A percentile compares a stretch with the other conserved stretches of the same genome.
Evolutionary conservation across 129 eudicot species (phyloP).

Genomic region (Pittosporum tobira): DNA sequence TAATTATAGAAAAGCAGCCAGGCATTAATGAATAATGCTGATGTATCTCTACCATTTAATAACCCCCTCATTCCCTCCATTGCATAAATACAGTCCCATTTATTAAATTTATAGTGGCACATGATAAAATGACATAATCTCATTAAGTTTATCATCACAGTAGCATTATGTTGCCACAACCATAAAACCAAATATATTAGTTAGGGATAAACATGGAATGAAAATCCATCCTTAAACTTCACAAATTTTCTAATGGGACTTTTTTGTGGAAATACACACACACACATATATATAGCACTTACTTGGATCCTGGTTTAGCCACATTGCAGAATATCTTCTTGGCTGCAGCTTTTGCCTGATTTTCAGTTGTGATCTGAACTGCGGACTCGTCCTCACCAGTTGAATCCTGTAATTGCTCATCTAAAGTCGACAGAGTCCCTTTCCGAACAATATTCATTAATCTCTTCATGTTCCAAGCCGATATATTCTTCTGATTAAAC

Average conservation of each 20-base stretch:
- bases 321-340: conserved; percentile 68
- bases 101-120: no score
- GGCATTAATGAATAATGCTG: background rate
- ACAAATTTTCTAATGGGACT: no score
- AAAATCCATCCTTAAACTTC: no score
- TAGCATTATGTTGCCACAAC: no score
- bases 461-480: conserved; percentile 91
- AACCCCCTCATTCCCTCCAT: no score
- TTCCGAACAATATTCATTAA: conserved; percentile 61
- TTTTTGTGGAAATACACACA: no score
- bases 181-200: no score
- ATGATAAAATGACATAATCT: no score
- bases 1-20: background rate
- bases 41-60: background rate
- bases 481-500: conserved; percentile 60
- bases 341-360: conserved; percentile 75
- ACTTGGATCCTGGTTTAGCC: conserved; percentile 81
- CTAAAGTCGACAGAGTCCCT: conserved; percentile 63
- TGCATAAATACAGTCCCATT: no score
- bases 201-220: no score
- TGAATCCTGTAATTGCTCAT: conserved; percentile 50
- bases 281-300: conserved; percentile 10
- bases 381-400: conserved; percentile 54
- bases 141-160: no score
- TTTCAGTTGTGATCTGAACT: conserved; percentile 68